Evolutionary conservation across 805 yeast genomes (phyloP), one percentile per base, ranked within the genome.

Genomic region (Pichia californica): DNA sequence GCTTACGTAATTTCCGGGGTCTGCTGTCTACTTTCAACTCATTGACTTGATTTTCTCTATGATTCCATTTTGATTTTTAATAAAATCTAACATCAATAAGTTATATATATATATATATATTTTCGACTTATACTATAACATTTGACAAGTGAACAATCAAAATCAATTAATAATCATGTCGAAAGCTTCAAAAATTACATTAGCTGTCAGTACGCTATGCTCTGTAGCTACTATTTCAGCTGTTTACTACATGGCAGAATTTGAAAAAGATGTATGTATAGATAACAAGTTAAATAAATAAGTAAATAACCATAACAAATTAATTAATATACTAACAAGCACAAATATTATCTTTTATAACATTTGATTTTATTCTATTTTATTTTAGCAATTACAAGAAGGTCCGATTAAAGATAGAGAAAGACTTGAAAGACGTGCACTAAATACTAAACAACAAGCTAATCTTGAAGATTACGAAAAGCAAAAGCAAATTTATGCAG

Each of bases 351-450:
- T 21, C 8, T 21, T 21, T 21, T 6, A 21, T 21, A 21, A n/a
- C n/a, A n/a, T n/a, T n/a, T n/a, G n/a, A n/a, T n/a, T 21, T 21
- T 21, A 21, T 6, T 21, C 36, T 35, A 39, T 25, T 19, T 18
- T 38, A 18, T 4, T 27, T 13, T n/a, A 71, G 77, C 81, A 83
- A 2, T 67, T 86, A 36, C 81, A 83, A 55, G 85, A 77, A 53
- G 96, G 96, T 1, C 95, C 95, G 5, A 77, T 84, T 54, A 84
- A 84, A 54, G 96, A 87, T 59, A 88, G 88, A 2, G 76, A 70
- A 47, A 67, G 94, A 45, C 60, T 82, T 47, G 70, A 71, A 36
- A 74, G 74, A 55, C 60, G 70, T 44, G 52, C 61, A 44, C 49
- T 61, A 52, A 46, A 52, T 45, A 49, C 56, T 7, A 71, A 69